Conservation (phyloP, 2,329 filamentous ascomycete species). For the Xylaria sp. region DNA sequence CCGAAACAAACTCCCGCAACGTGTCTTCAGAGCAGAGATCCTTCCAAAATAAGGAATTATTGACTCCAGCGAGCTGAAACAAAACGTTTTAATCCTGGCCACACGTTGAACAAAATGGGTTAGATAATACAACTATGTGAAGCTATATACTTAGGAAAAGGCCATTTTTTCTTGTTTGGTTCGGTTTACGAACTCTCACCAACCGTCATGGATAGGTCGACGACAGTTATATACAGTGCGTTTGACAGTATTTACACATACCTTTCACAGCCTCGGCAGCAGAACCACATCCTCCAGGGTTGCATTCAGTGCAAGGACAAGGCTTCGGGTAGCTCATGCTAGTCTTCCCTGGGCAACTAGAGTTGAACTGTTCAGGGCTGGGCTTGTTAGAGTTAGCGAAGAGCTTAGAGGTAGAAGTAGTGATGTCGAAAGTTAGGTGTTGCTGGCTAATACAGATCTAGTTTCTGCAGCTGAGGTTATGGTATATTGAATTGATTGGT, state of each 20-base stretch:
- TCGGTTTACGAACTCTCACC: neutral
- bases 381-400: neutral
- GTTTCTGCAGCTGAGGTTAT: neutral
- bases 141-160: no score
- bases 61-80: no score
- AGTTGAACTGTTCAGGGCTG: no score
- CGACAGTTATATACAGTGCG: constrained; percentile 15
- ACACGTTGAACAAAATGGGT: no score
- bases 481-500: neutral
- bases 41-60: no score
- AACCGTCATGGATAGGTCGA: neutral
- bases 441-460: neutral
- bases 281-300: constrained; percentile 21
- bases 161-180: no score
- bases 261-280: constrained; percentile 14
- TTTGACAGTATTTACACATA: constrained; percentile 25
- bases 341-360: neutral
- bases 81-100: no score
- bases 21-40: no score
- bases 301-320: constrained; percentile 28
- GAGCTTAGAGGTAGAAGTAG: neutral
- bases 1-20: no score
- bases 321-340: constrained; percentile 9
- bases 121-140: no score
- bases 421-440: neutral